Evolutionary conservation across 2,329 filamentous ascomycete genomes (phyloP).

Genomic region (Colletotrichum agaves): DNA sequence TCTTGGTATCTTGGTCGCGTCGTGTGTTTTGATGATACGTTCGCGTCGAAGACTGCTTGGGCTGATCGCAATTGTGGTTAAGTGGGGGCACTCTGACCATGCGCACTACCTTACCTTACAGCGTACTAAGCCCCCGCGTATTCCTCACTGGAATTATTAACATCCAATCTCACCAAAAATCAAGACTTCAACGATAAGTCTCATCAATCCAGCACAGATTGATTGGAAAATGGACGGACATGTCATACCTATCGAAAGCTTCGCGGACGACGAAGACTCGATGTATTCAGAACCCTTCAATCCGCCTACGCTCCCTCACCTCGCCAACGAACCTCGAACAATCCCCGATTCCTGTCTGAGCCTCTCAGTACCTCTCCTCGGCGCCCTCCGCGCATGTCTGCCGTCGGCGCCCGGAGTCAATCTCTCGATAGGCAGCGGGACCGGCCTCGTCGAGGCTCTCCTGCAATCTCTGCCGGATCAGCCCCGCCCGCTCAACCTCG

Average conservation of each 20-base stretch:
- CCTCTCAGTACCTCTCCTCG: conserved; percentile 42
- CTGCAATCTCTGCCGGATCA: conserved; percentile 32
- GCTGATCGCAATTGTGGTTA: no score
- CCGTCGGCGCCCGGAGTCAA: conserved; percentile 5
- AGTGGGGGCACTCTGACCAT: no score
- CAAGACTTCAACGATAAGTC: no score
- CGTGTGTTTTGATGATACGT: no score
- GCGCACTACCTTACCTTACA: no score
- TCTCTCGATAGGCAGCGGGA: conserved; percentile 46
- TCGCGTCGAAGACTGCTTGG: no score
- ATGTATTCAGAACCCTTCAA: background rate
- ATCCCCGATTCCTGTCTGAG: conserved; percentile 45
- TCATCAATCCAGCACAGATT: no score
- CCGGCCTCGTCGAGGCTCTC: conserved; percentile 44
- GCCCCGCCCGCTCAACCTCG: conserved; percentile 10
- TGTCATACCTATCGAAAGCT: background rate
- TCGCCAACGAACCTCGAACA: conserved; percentile 10
- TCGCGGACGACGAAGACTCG: conserved; percentile 9
- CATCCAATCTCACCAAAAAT: no score
- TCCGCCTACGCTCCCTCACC: conserved; percentile 5
- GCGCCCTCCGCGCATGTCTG: conserved; percentile 34
- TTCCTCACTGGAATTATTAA: no score
- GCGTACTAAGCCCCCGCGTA: no score
- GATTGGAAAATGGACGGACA: no score
- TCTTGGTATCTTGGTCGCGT: no score